Evolutionary conservation across 257 asterid species (phyloP).

Genomic region (Rubia yunnanensis): DNA sequence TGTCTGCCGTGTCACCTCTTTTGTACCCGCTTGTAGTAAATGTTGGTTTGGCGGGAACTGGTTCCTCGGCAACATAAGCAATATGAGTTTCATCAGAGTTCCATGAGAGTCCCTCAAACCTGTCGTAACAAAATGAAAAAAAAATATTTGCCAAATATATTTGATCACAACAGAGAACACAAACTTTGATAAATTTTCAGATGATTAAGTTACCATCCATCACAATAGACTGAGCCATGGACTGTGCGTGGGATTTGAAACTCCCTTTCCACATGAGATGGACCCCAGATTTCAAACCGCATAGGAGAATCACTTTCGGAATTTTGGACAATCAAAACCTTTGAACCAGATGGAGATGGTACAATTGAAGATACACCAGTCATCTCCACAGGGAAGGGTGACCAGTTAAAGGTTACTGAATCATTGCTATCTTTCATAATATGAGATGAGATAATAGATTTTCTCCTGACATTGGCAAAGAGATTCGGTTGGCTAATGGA

Average conservation of each 20-base stretch:
- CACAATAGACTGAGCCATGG: conserved; percentile 81
- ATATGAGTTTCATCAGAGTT: conserved; percentile 62
- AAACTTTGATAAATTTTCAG: not conserved
- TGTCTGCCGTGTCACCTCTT: conserved; percentile 44
- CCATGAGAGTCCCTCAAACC: conserved; percentile 99
- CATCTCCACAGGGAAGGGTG: conserved; percentile 79
- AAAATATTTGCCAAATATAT: too few species aligned
- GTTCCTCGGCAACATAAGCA: conserved; percentile 90
- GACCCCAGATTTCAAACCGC: conserved; percentile 80
- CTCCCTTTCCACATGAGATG: conserved; percentile 66
- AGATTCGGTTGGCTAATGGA: conserved; percentile 65
- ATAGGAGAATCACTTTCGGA: conserved; percentile 71
- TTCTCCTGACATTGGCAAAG: conserved; percentile 66
- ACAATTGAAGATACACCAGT: conserved; percentile 55
- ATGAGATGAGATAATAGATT: conserved; percentile 55
- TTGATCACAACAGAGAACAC: not conserved
- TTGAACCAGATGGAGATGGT: conserved; percentile 93
- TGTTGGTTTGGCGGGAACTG: conserved; percentile 51
- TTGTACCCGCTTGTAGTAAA: conserved; percentile 52
- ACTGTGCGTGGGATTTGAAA: conserved; percentile 47
- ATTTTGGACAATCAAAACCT: conserved; percentile 67
- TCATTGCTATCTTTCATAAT: conserved; percentile 27
- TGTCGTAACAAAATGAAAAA: conserved; percentile 20
- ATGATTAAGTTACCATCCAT: conserved; percentile 65
- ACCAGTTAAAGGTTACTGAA: conserved; percentile 61